phyloP scores from a whole-genome alignment of 345 rosid genomes.

The Raphanus raphanistrum region DNA sequence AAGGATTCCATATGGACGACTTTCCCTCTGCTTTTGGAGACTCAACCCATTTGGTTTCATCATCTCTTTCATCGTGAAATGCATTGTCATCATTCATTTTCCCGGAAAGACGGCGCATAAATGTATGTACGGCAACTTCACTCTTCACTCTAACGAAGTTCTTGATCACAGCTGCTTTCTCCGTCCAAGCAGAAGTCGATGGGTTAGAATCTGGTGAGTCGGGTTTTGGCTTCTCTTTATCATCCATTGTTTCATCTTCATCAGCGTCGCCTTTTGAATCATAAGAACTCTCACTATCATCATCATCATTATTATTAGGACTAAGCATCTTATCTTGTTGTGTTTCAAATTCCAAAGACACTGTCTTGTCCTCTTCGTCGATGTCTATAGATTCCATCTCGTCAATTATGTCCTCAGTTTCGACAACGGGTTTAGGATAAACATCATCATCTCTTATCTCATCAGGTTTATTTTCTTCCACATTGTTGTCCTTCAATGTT shows the following conservation, averaged over 20 bases:
- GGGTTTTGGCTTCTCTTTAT: conserved; percentile 9
- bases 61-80: conserved; percentile 26
- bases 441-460: neutral
- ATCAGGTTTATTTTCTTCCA: conserved; percentile 6
- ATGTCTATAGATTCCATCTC: conserved; percentile 38
- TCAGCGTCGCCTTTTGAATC: conserved; percentile 29
- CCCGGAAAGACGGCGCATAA: conserved; percentile 58
- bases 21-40: conserved; percentile 46
- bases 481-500: conserved; percentile 24
- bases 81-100: conserved; percentile 39
- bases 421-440: neutral
- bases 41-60: conserved; percentile 40
- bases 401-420: conserved; percentile 16
- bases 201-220: conserved; percentile 40
- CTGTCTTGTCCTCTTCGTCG: conserved; percentile 12
- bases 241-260: conserved; percentile 37
- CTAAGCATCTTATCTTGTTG: conserved; percentile 17
- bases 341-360: conserved; percentile 3
- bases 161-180: conserved; percentile 64
- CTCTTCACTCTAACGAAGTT: conserved; percentile 68
- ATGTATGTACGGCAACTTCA: conserved; percentile 56
- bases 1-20: conserved; percentile 63
- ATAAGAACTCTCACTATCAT: conserved; percentile 6
- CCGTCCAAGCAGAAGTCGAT: conserved; percentile 58
- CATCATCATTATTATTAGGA: conserved; percentile 21